A percentile compares a stretch with the other conserved stretches of the same genome.
Evolutionary conservation across 2,329 filamentous ascomycete species (phyloP).

Genomic region (Penicillium sp.): DNA sequence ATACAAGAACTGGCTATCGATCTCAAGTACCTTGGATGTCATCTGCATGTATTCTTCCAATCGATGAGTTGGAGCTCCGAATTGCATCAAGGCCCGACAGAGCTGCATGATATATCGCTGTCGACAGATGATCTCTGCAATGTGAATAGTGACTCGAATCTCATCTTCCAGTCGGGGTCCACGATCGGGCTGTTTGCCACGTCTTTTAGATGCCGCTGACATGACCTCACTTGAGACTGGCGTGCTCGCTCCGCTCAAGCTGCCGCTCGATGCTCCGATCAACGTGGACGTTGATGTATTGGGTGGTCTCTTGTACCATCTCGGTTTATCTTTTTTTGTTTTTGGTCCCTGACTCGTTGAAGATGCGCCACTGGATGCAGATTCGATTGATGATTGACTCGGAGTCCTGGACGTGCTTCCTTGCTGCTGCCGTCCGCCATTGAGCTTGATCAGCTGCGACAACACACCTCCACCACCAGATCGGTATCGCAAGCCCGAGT

Average conservation of each 20-base stretch:
- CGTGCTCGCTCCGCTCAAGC: slow-evolving; percentile 29
- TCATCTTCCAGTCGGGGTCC: slow-evolving; percentile 43
- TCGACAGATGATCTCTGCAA: slow-evolving; percentile 69
- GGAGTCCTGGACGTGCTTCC: slow-evolving; percentile 6
- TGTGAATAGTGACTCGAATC: slow-evolving; percentile 59
- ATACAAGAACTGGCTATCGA: slow-evolving; percentile 85
- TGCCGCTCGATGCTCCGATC: slow-evolving; percentile 17
- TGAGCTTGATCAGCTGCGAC: slow-evolving; percentile 33
- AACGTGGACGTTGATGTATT: slow-evolving; percentile 27
- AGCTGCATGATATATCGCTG: slow-evolving; percentile 83
- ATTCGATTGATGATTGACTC: slow-evolving; percentile 15
- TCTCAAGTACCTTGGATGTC: slow-evolving; percentile 79
- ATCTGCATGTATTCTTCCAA: slow-evolving; percentile 86
- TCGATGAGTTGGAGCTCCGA: slow-evolving; percentile 87
- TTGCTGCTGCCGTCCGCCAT: slow-evolving; percentile 15
- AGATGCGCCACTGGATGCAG: slow-evolving; percentile 5
- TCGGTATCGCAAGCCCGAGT: slow-evolving; percentile 22
- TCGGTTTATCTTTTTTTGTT: slow-evolving; percentile 23
- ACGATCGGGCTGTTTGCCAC: slow-evolving; percentile 17
- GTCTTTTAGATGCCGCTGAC: slow-evolving; percentile 28
- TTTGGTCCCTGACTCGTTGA: slow-evolving; percentile 4
- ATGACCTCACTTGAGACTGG: slow-evolving; percentile 30
- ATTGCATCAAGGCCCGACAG: slow-evolving; percentile 81
- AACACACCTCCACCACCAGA: slow-evolving; percentile 33
- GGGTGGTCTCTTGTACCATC: slow-evolving; percentile 37